A percentile compares a stretch with the other conserved stretches of the same genome.
Conservation (phyloP, 2,329 filamentous ascomycete genomes). For the Neocucurbitaria cava region DNA sequence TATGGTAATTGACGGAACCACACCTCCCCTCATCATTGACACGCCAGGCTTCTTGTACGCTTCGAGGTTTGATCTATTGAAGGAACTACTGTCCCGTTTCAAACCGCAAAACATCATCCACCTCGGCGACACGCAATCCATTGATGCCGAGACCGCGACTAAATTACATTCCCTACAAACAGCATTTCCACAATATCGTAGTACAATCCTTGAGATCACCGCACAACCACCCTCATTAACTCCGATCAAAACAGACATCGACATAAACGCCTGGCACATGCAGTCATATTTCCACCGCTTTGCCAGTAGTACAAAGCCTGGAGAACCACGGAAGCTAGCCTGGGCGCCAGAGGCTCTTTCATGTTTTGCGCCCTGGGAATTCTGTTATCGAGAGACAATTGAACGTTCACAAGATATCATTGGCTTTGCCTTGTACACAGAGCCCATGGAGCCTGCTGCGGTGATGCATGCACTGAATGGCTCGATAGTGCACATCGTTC, state of each 20-base stretch:
- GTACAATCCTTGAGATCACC: conserved; percentile 61
- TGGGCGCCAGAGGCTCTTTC: conserved; percentile 67
- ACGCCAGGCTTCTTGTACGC: conserved; percentile 77
- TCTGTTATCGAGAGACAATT: conserved; percentile 63
- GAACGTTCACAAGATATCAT: conserved; percentile 58
- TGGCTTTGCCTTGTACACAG: conserved; percentile 73
- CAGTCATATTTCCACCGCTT: conserved; percentile 76
- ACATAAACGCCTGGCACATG: conserved; percentile 76
- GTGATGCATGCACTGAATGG: conserved; percentile 73
- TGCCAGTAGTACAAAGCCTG: conserved; percentile 11
- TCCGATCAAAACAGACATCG: conserved; percentile 65
- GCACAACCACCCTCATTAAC: conserved; percentile 54
- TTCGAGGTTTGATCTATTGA: conserved; percentile 70
- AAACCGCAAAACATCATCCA: conserved; percentile 70
- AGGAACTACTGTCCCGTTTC: conserved; percentile 61
- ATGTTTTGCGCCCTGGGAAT: conserved; percentile 64
- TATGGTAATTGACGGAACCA: conserved; percentile 49
- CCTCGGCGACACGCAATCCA: conserved; percentile 56
- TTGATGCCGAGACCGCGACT: conserved; percentile 64
- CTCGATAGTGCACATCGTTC: conserved; percentile 71
- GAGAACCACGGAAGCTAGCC: conserved; percentile 30
- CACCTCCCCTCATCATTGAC: conserved; percentile 71
- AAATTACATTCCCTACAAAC: conserved; percentile 61
- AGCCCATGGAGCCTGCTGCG: conserved; percentile 65
- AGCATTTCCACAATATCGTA: conserved; percentile 44